A percentile compares a stretch with the other conserved stretches of the same genome.
Conservation (phyloP, 2,329 filamentous ascomycete genomes). For the Trichophyton rubrum region DNA sequence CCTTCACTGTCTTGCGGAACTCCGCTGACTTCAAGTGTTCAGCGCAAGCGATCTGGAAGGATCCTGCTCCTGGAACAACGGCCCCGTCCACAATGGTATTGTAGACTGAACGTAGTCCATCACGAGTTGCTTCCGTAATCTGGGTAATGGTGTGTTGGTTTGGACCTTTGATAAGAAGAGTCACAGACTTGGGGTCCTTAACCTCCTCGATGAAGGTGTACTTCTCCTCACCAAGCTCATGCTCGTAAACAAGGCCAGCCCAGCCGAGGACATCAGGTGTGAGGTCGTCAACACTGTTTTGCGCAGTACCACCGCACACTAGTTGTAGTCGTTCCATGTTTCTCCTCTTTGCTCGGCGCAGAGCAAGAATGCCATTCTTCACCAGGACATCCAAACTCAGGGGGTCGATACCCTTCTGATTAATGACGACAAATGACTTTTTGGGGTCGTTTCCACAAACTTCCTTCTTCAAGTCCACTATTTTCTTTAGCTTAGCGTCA, state of each 20-base stretch:
- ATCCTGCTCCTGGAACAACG: conserved; percentile 85
- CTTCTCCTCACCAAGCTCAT: conserved; percentile 96
- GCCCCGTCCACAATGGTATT: conserved; percentile 99
- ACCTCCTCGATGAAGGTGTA: conserved; percentile 98
- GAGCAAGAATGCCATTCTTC: conserved; percentile 94
- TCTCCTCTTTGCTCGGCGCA: conserved; percentile 87
- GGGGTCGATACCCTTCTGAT: conserved; percentile 98
- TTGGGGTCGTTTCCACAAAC: conserved; percentile 86
- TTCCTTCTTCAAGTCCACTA: conserved; percentile 94
- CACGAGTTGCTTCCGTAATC: conserved; percentile 89
- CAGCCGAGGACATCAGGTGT: conserved; percentile 80
- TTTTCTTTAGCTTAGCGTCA: conserved; percentile 91
- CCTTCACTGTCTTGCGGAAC: conserved; percentile 85
- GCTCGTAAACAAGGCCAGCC: conserved; percentile 94
- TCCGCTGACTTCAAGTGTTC: conserved; percentile 74
- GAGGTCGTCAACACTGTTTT: conserved; percentile 94
- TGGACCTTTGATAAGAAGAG: conserved; percentile 92
- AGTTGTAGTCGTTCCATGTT: conserved; percentile 99
- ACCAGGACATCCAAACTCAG: conserved; percentile 89
- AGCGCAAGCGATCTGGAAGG: conserved; percentile 91
- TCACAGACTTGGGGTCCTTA: conserved; percentile 96
- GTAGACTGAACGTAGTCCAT: conserved; percentile 91
- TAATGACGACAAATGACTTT: conserved; percentile 95
- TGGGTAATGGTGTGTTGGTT: conserved; percentile 95
- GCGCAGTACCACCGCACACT: conserved; percentile 76